phyloP scores from a whole-genome alignment of 2,329 filamentous ascomycete species.

The Teratosphaeria zuluensis region DNA sequence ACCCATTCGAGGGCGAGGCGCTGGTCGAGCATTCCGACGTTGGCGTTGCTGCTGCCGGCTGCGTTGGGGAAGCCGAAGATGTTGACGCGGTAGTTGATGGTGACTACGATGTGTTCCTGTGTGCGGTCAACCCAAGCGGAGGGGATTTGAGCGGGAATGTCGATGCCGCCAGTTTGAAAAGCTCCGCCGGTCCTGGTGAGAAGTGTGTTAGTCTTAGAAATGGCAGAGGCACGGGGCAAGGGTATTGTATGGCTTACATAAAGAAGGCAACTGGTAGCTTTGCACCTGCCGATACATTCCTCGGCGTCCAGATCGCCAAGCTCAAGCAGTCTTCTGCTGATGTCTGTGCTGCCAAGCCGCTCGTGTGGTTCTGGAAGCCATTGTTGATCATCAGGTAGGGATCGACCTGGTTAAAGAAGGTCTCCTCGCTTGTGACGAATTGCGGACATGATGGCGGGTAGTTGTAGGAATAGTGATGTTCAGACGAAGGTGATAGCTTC shows the following conservation, averaged over 20 bases:
- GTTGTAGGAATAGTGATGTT: background rate
- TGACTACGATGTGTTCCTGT: background rate
- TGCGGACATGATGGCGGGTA: background rate
- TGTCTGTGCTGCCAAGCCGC: background rate
- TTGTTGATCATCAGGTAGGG: background rate
- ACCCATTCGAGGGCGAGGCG: slow-evolving; percentile 32
- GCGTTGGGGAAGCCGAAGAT: background rate
- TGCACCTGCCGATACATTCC: background rate
- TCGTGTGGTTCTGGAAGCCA: background rate
- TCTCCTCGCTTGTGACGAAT: background rate
- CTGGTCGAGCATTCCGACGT: slow-evolving; percentile 32
- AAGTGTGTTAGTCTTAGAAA: background rate
- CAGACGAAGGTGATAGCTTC: background rate
- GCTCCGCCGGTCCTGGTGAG: background rate
- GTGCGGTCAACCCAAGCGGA: background rate
- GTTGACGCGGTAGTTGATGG: background rate
- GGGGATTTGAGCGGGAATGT: background rate
- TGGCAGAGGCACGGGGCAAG: background rate
- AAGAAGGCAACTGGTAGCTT: background rate
- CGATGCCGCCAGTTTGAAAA: background rate
- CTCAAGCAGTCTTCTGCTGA: background rate
- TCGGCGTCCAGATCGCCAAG: background rate
- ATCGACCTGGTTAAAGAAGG: background rate
- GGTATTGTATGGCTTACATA: background rate
- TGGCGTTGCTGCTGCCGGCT: slow-evolving; percentile 8